phyloP scores from a whole-genome alignment of 2,329 filamentous ascomycete genomes.

The Westerdykella aurantiaca region DNA sequence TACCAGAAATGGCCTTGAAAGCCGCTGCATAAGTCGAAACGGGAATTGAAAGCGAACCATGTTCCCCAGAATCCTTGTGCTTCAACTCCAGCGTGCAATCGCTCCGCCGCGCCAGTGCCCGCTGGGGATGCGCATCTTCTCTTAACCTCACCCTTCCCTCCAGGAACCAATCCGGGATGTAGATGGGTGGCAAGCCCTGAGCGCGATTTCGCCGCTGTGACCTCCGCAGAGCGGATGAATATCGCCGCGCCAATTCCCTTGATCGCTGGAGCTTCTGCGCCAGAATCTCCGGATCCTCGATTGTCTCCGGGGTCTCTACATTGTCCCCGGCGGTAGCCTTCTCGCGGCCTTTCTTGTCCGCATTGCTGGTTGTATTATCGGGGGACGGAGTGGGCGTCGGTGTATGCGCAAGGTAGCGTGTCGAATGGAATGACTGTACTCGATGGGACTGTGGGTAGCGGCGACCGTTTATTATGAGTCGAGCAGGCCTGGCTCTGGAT shows the following conservation, averaged over 20 bases:
- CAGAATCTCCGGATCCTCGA: slow-evolving; percentile 30
- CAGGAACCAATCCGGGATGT: slow-evolving; percentile 55
- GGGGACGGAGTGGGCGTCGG: slow-evolving; percentile 24
- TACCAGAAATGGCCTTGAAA: slow-evolving; percentile 18
- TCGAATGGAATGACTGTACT: slow-evolving; percentile 32
- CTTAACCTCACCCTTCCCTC: slow-evolving; percentile 45
- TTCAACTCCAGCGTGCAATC: slow-evolving; percentile 20
- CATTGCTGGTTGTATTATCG: slow-evolving; percentile 22
- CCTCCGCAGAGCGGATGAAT: slow-evolving; percentile 31
- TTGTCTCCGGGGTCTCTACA: slow-evolving; percentile 9
- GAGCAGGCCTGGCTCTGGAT: slow-evolving; percentile 33
- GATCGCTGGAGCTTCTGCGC: slow-evolving; percentile 35
- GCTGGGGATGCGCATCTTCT: slow-evolving; percentile 21
- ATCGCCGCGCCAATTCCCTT: slow-evolving; percentile 29
- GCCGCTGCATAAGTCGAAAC: slow-evolving; percentile 10
- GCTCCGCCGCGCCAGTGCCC: neutral
- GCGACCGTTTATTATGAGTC: slow-evolving; percentile 33
- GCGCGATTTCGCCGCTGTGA: slow-evolving; percentile 29
- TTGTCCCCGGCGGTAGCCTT: slow-evolving; percentile 12
- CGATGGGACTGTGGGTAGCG: slow-evolving; percentile 28
- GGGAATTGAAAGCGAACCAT: slow-evolving; percentile 8
- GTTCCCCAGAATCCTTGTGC: slow-evolving; percentile 19
- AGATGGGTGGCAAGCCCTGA: slow-evolving; percentile 35
- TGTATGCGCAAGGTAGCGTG: slow-evolving; percentile 21
- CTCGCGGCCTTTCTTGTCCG: slow-evolving; percentile 14